Base-by-base conservation (phyloP, 176 grass and related monocot species). In the Oryza glumipatula region DNA sequence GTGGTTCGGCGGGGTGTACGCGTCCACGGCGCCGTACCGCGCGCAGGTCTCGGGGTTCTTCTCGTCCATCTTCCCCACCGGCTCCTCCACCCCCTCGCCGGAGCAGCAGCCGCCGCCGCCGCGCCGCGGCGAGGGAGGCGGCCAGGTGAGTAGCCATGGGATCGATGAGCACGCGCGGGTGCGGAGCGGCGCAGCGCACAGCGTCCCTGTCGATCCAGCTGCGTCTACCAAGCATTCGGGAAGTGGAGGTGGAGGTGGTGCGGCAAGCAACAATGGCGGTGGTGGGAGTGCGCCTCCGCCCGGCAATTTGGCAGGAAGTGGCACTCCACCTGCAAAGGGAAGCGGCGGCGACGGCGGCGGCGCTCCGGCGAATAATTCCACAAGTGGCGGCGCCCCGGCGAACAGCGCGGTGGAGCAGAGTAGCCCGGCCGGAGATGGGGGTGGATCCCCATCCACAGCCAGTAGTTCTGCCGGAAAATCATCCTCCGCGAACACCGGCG, bases 1-100 rank as follows among this genome's bases (percentile, higher is more conserved):
- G 47, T 90, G 89, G 96, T 94, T 92, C 86, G 86, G 84, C 88
- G 88, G 91, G 47, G 76, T 91, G 69, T 91, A 92, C 73, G 51
- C 78, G 1, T 94, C 96, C 76, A 94, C 96, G 28, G 84, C 88
- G 78, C 80, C 91, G 5, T 96, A 94, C 70, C 87, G 86, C 71
- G 94, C 91, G n/a, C 91, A 94, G 83, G 79, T 99, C 15, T 96
- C 96, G 1, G 76, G 44, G 11, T 60, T 96, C 63, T 90, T 99
- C 84, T 94, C 84, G 1, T 85, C 85, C 83, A 83, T 96, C 21
- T 83, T 92, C 30, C 89, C 91, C 52, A 79, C 86, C 84, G 83
- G 83, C 11, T 72, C 91, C 36, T 88, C 86, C 9, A 12, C 75
- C 0, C 77, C 88, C 43, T 80, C 80, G 51, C 80, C 70, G 6